A percentile compares a stretch with the other conserved stretches of the same genome.
phyloP scores from a whole-genome alignment of 257 asterid species.

The Cordia subcordata region DNA sequence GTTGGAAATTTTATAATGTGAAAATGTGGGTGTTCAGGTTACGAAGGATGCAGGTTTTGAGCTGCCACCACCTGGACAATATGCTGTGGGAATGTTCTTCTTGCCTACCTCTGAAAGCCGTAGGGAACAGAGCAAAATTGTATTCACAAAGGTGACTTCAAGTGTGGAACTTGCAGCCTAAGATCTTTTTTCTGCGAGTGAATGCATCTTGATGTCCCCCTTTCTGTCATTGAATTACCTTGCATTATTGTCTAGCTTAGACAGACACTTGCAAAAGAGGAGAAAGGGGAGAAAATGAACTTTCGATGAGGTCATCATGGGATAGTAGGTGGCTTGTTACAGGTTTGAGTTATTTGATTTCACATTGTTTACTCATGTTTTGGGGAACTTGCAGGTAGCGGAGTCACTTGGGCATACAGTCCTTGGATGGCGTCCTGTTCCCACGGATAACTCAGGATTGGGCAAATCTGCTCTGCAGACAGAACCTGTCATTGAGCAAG shows the following conservation, averaged over 20 bases:
- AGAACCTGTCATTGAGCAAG: conserved; percentile 95
- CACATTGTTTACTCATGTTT: conserved; percentile 1
- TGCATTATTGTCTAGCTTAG: too few species aligned
- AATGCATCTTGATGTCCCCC: background rate
- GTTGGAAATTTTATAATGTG: too few species aligned
- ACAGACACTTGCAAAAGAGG: background rate
- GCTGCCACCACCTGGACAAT: conserved; percentile 83
- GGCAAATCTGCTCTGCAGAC: conserved; percentile 95
- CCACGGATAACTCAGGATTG: conserved; percentile 90
- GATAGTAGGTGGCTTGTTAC: too few species aligned
- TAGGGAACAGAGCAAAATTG: conserved; percentile 87
- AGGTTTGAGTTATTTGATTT: background rate
- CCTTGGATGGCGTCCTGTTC: conserved; percentile 94
- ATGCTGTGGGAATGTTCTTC: conserved; percentile 99
- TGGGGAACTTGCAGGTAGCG: conserved; percentile 59
- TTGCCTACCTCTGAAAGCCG: conserved; percentile 86
- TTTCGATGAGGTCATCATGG: too few species aligned
- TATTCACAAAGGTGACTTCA: conserved; percentile 65
- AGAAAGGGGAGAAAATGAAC: background rate
- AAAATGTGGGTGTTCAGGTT: conserved; percentile 41
- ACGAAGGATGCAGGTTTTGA: conserved; percentile 72
- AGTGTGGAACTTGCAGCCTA: background rate
- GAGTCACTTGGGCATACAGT: conserved; percentile 97
- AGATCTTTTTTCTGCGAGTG: background rate
- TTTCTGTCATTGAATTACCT: background rate